Conservation (phyloP, 768 basidiomycete species). For the Pleurotus sapidus region DNA sequence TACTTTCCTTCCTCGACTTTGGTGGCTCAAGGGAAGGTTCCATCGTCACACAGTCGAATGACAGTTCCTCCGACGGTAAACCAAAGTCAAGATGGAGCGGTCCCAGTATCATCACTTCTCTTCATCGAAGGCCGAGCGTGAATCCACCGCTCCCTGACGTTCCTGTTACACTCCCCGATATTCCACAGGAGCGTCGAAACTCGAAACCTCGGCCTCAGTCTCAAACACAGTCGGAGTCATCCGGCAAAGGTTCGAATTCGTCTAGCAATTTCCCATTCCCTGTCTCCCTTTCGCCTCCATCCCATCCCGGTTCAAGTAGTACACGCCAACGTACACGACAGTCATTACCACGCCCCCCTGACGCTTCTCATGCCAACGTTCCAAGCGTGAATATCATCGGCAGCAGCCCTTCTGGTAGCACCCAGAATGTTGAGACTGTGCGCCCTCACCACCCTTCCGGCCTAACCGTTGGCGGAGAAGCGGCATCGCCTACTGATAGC, state of each 20-base stretch:
- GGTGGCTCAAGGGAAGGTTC: slow-evolving; percentile 27
- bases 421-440: slow-evolving; percentile 15
- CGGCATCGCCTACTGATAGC: slow-evolving; percentile 54
- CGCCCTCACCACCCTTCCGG: slow-evolving; percentile 31
- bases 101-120: slow-evolving; percentile 23
- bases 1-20: slow-evolving; percentile 38
- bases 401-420: slow-evolving; percentile 5
- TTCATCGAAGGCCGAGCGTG: slow-evolving; percentile 17
- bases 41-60: slow-evolving; percentile 19
- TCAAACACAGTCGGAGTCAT: slow-evolving; percentile 13
- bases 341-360: slow-evolving; percentile 10
- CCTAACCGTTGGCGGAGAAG: slow-evolving; percentile 16
- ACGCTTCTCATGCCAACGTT: background rate
- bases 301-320: slow-evolving; percentile 19
- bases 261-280: slow-evolving; percentile 42
- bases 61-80: slow-evolving; percentile 16
- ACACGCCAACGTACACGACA: slow-evolving; percentile 15
- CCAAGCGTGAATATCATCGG: slow-evolving; percentile 4
- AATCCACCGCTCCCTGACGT: background rate
- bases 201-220: slow-evolving; percentile 5
- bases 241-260: slow-evolving; percentile 15
- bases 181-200: background rate
- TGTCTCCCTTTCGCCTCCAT: slow-evolving; percentile 41
- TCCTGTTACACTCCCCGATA: background rate
- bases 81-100: slow-evolving; percentile 40